Percentiles rank a stretch among this genome's conserved stretches.
Conservation (phyloP, 129 eudicot species). For the Saposhnikovia divaricata region DNA sequence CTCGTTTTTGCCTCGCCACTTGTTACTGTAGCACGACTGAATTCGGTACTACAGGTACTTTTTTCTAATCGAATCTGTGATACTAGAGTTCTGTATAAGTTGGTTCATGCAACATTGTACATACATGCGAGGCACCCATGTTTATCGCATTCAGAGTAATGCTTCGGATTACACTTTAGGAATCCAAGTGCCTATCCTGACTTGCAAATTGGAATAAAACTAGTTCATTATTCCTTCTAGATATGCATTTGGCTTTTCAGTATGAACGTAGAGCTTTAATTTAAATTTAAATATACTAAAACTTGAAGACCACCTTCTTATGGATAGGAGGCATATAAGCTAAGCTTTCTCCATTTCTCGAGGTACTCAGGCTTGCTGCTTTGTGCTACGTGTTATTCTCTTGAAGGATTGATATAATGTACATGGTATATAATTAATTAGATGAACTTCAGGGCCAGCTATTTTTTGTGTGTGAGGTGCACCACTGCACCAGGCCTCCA, state of each 20-base stretch:
- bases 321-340: background rate
- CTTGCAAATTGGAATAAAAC: background rate
- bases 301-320: background rate
- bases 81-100: background rate
- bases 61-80: background rate
- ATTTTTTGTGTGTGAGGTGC: background rate
- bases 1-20: slow-evolving; percentile 44
- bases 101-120: background rate
- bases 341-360: background rate
- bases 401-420: background rate
- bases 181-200: background rate
- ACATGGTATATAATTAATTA: too few species aligned
- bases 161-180: background rate
- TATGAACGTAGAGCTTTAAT: background rate
- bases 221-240: background rate
- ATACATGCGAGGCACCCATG: background rate
- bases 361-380: background rate
- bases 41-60: background rate
- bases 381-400: background rate
- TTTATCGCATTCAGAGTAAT: background rate
- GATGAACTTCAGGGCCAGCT: background rate
- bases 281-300: too few species aligned
- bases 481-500: background rate
- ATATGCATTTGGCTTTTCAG: background rate
- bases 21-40: slow-evolving; percentile 11